These are phyloP conservation scores for Rhodotorula sphaerocarpa DNA, from an alignment of 768 basidiomycete species.

Conservation along the genomic window DNA sequence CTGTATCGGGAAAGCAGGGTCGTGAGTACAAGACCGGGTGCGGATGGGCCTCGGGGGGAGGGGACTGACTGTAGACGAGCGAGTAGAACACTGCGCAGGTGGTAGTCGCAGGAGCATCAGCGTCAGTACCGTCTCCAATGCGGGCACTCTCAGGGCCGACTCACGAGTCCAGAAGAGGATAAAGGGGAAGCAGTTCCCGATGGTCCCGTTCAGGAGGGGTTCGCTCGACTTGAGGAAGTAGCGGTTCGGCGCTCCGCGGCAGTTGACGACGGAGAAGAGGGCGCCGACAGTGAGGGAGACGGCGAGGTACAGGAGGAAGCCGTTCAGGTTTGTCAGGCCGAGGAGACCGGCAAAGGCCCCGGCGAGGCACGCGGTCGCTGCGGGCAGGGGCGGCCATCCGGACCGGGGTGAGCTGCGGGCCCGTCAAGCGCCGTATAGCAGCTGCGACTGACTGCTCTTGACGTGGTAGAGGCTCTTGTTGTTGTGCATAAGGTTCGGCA, in stretches of 20 bases:
- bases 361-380: conserved; percentile 26
- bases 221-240: conserved; percentile 18
- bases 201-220: conserved; percentile 4
- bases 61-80: conserved; percentile 12
- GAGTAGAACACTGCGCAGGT: conserved; percentile 18
- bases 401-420: background rate
- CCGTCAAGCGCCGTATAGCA: background rate
- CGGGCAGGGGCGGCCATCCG: background rate
- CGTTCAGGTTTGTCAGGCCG: conserved; percentile 27
- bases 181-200: conserved; percentile 19
- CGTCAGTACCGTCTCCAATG: background rate
- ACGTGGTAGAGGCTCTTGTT: conserved; percentile 24
- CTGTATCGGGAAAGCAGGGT: background rate
- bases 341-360: conserved; percentile 29
- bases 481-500: conserved; percentile 22
- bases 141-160: background rate
- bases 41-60: too few species aligned
- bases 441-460: conserved; percentile 23
- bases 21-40: background rate
- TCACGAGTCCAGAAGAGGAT: conserved; percentile 27
- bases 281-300: conserved; percentile 12
- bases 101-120: background rate
- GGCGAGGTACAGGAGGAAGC: conserved; percentile 30
- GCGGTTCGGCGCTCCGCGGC: background rate
- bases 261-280: conserved; percentile 3